A percentile compares a stretch with the other conserved stretches of the same genome.
Conservation (phyloP, 108 stramenopile species). For the Skeletonema menzelii region DNA sequence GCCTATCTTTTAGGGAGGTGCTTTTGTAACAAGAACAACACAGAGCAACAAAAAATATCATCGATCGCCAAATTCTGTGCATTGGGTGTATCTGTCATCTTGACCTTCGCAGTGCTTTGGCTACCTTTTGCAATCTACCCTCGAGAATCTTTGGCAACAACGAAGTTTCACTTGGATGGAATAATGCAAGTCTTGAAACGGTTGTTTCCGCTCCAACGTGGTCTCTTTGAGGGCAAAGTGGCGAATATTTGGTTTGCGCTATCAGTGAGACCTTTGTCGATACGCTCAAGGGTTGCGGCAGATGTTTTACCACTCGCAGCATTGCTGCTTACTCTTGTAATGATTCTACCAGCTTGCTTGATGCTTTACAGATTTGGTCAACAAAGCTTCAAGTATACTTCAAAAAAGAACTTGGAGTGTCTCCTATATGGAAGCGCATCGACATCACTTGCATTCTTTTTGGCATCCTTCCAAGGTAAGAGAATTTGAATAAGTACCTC, state of each 20-base stretch:
- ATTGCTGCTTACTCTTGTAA: slow-evolving; percentile 45
- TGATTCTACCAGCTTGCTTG: slow-evolving; percentile 57
- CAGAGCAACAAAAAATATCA: background rate
- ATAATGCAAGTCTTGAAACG: slow-evolving; percentile 65
- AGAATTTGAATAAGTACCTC: slow-evolving; percentile 35
- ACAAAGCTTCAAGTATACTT: slow-evolving; percentile 22
- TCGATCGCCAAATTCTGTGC: slow-evolving; percentile 25
- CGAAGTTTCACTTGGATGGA: slow-evolving; percentile 32
- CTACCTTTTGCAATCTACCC: slow-evolving; percentile 64
- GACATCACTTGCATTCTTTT: slow-evolving; percentile 87
- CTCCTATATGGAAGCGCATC: slow-evolving; percentile 59
- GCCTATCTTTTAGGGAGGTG: slow-evolving; percentile 84
- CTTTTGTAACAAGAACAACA: slow-evolving; percentile 1
- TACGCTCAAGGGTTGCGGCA: slow-evolving; percentile 59
- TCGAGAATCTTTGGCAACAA: background rate
- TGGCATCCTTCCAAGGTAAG: slow-evolving; percentile 45
- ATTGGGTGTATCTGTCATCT: slow-evolving; percentile 75
- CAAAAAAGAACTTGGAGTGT: slow-evolving; percentile 32
- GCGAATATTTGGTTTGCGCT: slow-evolving; percentile 92
- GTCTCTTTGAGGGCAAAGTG: slow-evolving; percentile 96
- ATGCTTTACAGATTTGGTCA: slow-evolving; percentile 43
- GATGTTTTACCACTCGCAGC: slow-evolving; percentile 57
- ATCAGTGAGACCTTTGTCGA: slow-evolving; percentile 63
- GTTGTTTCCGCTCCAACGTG: slow-evolving; percentile 91
- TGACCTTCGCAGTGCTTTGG: slow-evolving; percentile 74